Percentiles rank a stretch among this genome's conserved stretches.
Conservation (phyloP, 768 basidiomycete species). For the Auricularia sp. region DNA sequence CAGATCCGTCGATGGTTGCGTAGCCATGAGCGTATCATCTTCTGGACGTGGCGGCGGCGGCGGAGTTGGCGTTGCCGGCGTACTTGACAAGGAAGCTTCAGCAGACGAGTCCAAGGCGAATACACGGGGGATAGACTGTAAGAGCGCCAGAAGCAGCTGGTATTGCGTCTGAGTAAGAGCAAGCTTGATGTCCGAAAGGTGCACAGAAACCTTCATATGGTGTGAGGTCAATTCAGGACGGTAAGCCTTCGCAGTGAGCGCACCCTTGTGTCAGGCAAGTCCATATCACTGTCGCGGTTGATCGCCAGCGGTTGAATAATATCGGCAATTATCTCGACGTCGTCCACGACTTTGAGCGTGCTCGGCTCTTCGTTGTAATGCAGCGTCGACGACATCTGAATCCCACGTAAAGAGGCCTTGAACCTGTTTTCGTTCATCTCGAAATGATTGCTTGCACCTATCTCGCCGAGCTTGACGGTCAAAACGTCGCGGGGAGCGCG, state of each 20-base stretch:
- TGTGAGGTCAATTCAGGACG: background rate
- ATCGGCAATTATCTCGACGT: slow-evolving; percentile 66
- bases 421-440: slow-evolving; percentile 47
- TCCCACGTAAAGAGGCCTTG: slow-evolving; percentile 67
- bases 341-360: slow-evolving; percentile 80
- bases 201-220: slow-evolving; percentile 46
- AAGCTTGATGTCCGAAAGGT: slow-evolving; percentile 75
- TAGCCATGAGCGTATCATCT: slow-evolving; percentile 11
- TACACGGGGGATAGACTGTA: slow-evolving; percentile 57
- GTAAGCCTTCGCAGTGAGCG: slow-evolving; percentile 9
- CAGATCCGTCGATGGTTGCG: slow-evolving; percentile 22
- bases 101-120: slow-evolving; percentile 39
- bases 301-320: slow-evolving; percentile 52
- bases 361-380: slow-evolving; percentile 37
- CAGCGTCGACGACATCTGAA: slow-evolving; percentile 70
- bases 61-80: slow-evolving; percentile 11
- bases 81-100: slow-evolving; percentile 15
- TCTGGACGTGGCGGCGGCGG: slow-evolving; percentile 7
- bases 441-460: slow-evolving; percentile 70
- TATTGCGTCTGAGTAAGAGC: slow-evolving; percentile 82
- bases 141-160: slow-evolving; percentile 52
- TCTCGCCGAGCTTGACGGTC: slow-evolving; percentile 79
- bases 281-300: slow-evolving; percentile 39
- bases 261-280: slow-evolving; percentile 70
- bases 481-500: slow-evolving; percentile 54